Evolutionary conservation across 305 asterid species (phyloP).

Genomic region (Fraxinus floribunda): DNA sequence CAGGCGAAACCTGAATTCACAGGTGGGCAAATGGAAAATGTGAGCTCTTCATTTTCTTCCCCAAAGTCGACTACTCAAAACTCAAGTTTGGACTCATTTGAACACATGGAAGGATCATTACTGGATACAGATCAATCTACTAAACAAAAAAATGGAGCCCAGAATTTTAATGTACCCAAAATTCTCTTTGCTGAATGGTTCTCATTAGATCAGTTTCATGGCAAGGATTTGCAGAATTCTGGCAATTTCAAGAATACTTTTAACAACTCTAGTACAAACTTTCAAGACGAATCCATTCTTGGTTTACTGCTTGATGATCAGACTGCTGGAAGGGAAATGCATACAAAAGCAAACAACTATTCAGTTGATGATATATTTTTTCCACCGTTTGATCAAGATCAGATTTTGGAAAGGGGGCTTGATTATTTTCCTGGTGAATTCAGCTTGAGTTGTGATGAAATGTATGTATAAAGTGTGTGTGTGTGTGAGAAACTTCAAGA

Average conservation of each 20-base stretch:
- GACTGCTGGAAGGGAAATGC: conserved; percentile 18
- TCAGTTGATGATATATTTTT: conserved; percentile 36
- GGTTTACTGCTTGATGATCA: conserved; percentile 30
- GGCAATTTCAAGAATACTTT: conserved; percentile 14
- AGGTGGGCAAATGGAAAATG: not conserved
- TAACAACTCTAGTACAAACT: conserved; percentile 22
- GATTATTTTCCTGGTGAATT: conserved; percentile 43
- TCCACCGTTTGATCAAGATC: conserved; percentile 42
- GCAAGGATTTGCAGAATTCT: conserved; percentile 25
- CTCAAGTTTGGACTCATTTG: conserved; percentile 36
- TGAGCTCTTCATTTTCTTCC: conserved; percentile 31
- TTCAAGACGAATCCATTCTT: conserved; percentile 33
- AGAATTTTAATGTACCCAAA: conserved; percentile 47
- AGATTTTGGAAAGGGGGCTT: conserved; percentile 31
- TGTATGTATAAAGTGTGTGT: conserved; percentile 31
- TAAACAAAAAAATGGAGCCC: conserved; percentile 19
- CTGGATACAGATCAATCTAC: conserved; percentile 41
- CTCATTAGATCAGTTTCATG: conserved; percentile 40
- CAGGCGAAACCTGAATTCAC: conserved; percentile 13
- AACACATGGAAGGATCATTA: conserved; percentile 34
- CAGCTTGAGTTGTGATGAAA: conserved; percentile 31
- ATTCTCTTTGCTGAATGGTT: conserved; percentile 66
- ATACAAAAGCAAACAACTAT: conserved; percentile 18
- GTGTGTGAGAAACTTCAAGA: conserved; percentile 17
- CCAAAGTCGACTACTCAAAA: conserved; percentile 32